Base-by-base conservation (phyloP, 805 yeast genomes). In the Helenozyma rhizophorensis region DNA sequence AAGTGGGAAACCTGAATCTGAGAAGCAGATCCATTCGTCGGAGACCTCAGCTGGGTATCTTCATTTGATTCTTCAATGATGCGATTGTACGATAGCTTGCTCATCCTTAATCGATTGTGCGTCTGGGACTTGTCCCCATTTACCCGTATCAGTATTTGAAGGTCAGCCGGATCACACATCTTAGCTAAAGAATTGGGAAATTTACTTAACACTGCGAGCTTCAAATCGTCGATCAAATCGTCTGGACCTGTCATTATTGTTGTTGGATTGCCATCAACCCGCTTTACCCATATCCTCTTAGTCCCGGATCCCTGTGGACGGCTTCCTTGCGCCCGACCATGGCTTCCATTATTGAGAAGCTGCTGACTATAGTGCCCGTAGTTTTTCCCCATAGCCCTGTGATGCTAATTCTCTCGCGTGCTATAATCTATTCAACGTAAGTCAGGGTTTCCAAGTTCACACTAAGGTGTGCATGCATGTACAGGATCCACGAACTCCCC, bases 141-240 rank as follows among this genome's bases (percentile, higher is more conserved):
- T 32, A 11, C n/a, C 27, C 6, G 11, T 7, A 25, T 28, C 28
- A 9, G 37, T n/a, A 45, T 44, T 24, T 49, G 72, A 39, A 78
- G 53, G 51, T 84, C 86, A 9, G 95, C 77, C 7, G 94, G 79
- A 60, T 87, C 87, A 50, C 69, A 72, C 28, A 63, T 53, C 39
- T 73, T 54, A 3, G 78, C 83, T 35, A 82, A 51, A 2, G 85
- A 71, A 38, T 82, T 77, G 34, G 94, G 83, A 54, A 73, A 83
- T 46, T 80, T 83, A 27, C 60, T 61, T 23, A 79, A 56, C 1
- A 89, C 70, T 38, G 76, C 70, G 9, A 70, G 61, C 50, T 89
- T 89, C 47, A 89, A 63, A 56, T 90, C 96, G 55, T 89, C 97
- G 4, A 89, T 72, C 1, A 88, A 70, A 50, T 84, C 90, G 14